Evolutionary conservation across 1,139 yeast genomes (phyloP), one percentile per base, ranked within the genome.

Genomic region (Eremothecium sinecaudum): DNA sequence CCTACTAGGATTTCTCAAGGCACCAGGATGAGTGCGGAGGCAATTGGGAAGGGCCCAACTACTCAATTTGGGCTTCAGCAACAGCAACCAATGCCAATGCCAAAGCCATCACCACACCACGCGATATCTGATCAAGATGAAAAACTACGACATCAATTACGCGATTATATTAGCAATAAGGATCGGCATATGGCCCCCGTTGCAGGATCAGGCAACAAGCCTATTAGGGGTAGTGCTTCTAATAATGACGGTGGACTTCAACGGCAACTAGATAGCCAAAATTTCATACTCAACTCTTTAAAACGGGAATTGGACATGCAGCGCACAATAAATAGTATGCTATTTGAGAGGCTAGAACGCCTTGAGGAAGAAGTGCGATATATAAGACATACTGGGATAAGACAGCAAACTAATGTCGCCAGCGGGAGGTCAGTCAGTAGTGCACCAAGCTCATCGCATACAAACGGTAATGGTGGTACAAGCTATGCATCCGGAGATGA

Each of bases 131-230:
- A 19, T 15, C 31, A 35, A 18, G 46, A 44, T 28, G 42, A 41
- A n/a, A 19, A 15, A 9, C 39, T 44, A 29, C 38, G 48, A 33
- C 37, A 35, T 27, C 47, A 43, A 23, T 24, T 45, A 11, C 34
- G 46, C 19, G 45, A 45, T 18, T 37, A 37, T 6, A 11, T 35
- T n/a, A 29, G 39, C 2, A 23, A 19, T 11, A 36, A 30, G 13
- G n/a, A 16, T 25, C 21, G 36, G 7, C 22, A 34, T 20, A 29
- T 26, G 19, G 13, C 23, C 9, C 25, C 38, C 8, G n/a, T n/a
- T n/a, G n/a, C n/a, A n/a, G 28, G 38, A n/a, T 21, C 38, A 2
- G 29, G 36, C 5, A 29, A 30, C 9, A 24, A 26, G 26, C 19
- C 9, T 20, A 25, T 17, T 5, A 22, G 28, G 11, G 21, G 21